phyloP scores from a whole-genome alignment of 2,329 filamentous ascomycete genomes.

The Rosellinia necatrix region DNA sequence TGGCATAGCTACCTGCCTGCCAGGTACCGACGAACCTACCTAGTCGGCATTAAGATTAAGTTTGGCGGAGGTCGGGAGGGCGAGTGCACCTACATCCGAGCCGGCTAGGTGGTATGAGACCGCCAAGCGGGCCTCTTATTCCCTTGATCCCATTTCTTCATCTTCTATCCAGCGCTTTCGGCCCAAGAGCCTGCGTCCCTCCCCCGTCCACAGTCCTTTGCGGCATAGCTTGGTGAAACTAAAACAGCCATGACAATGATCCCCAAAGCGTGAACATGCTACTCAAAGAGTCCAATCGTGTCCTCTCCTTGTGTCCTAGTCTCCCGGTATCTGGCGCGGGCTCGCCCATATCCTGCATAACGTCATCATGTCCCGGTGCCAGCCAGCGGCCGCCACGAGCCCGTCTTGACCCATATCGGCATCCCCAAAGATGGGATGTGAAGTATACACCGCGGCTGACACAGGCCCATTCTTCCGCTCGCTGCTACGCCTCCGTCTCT shows the following conservation, averaged over 20 bases:
- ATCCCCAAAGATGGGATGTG: not conserved
- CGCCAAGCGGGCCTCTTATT: not conserved
- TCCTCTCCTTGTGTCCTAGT: constrained; percentile 35
- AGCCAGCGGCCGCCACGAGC: constrained; percentile 19
- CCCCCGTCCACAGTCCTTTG: not conserved
- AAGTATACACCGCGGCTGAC: not conserved
- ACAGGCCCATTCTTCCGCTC: constrained; percentile 3
- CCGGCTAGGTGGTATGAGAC: no score
- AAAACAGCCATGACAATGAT: constrained; percentile 19
- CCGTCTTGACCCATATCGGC: constrained; percentile 1
- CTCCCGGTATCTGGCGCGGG: constrained; percentile 24
- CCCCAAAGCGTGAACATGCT: constrained; percentile 34
- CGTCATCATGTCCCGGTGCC: constrained; percentile 34
- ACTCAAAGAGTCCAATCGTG: constrained; percentile 37
- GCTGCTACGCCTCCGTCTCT: constrained; percentile 38
- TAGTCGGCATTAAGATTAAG: no score
- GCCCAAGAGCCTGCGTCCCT: no score
- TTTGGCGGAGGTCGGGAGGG: no score
- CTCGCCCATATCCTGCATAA: constrained; percentile 31
- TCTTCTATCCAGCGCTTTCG: not conserved
- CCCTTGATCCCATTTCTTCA: not conserved
- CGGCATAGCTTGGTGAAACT: not conserved
- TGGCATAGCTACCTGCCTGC: no score
- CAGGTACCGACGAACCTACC: no score
- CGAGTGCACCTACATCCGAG: not conserved